Conservation (phyloP, 305 asterid genomes). For the Fraxinus ornus region DNA sequence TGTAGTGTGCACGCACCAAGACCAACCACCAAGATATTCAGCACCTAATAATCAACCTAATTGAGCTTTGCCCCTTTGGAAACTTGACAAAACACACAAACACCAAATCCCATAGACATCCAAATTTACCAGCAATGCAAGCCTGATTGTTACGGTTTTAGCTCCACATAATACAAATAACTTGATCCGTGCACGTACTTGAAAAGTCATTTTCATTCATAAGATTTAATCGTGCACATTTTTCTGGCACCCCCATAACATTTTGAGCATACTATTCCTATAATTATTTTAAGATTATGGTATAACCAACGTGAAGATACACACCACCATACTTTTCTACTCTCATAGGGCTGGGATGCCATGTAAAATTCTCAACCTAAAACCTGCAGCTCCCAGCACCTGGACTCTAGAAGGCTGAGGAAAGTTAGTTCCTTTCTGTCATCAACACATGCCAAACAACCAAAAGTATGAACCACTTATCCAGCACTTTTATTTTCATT, state of each 20-base stretch:
- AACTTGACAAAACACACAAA: background rate
- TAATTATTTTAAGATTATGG: background rate
- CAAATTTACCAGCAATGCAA: background rate
- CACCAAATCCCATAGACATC: background rate
- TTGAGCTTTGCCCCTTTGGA: background rate
- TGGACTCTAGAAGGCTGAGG: background rate
- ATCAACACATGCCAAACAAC: background rate
- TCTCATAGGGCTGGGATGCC: background rate
- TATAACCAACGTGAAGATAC: background rate
- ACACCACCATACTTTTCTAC: background rate
- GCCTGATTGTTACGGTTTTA: background rate
- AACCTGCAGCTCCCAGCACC: background rate
- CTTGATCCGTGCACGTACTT: background rate
- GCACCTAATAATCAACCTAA: background rate
- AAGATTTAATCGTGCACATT: background rate
- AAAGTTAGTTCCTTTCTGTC: background rate
- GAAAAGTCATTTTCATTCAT: background rate
- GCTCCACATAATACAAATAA: background rate
- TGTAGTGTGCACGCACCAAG: background rate
- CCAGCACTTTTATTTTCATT: background rate
- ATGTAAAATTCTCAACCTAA: background rate
- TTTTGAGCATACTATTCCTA: background rate
- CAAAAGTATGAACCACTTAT: background rate
- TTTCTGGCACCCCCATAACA: background rate
- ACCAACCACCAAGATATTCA: background rate